Conservation (phyloP, 2,329 filamentous ascomycete species). For the Fusarium solani-melongenae region DNA sequence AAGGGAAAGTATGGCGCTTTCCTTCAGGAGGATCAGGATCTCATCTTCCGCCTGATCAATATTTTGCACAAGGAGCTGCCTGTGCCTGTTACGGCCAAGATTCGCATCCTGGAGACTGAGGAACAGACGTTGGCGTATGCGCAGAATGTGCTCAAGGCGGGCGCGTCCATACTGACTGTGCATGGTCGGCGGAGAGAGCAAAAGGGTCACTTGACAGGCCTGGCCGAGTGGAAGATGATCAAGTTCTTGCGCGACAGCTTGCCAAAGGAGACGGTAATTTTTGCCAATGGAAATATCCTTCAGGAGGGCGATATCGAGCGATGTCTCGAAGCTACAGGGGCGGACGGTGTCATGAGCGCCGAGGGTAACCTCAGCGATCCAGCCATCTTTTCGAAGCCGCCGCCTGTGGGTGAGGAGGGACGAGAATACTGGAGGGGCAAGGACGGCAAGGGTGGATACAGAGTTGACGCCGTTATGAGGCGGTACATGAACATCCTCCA, state of each 20-base stretch:
- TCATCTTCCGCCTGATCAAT: conserved; percentile 85
- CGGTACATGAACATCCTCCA: conserved; percentile 93
- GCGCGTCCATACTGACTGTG: conserved; percentile 92
- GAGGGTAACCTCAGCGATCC: conserved; percentile 96
- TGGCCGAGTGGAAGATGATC: conserved; percentile 92
- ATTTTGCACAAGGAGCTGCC: conserved; percentile 82
- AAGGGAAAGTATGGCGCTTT: conserved; percentile 95
- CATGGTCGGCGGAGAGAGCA: conserved; percentile 91
- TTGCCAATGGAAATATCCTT: conserved; percentile 95
- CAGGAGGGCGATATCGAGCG: conserved; percentile 79
- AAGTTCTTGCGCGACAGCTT: conserved; percentile 84
- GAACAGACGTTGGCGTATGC: conserved; percentile 92
- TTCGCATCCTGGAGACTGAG: conserved; percentile 86
- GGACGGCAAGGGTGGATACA: conserved; percentile 84
- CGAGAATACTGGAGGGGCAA: conserved; percentile 88
- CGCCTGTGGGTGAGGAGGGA: conserved; percentile 71
- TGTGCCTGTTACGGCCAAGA: conserved; percentile 94
- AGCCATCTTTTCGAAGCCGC: conserved; percentile 80
- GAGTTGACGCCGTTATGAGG: conserved; percentile 87
- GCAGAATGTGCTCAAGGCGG: conserved; percentile 84
- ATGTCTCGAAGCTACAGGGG: conserved; percentile 86
- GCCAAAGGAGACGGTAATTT: conserved; percentile 89
- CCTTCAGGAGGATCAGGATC: conserved; percentile 88
- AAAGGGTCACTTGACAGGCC: conserved; percentile 93
- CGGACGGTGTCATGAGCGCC: conserved; percentile 94